phyloP scores from a whole-genome alignment of 257 asterid genomes.

The Lantana camara region DNA sequence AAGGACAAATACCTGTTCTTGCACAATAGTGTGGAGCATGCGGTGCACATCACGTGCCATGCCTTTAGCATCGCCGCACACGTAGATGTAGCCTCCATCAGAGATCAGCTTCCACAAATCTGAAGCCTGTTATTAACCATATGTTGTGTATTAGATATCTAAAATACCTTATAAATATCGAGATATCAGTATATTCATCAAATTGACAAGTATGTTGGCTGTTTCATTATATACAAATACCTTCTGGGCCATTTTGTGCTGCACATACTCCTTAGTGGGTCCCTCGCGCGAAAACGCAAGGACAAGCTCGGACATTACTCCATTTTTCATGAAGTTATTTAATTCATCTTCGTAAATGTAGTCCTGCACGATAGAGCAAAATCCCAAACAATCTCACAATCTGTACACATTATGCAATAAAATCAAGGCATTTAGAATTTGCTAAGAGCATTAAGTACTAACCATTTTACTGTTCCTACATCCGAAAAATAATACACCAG shows the following conservation, averaged over 20 bases:
- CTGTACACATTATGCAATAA: background rate
- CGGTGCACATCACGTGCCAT: conserved; percentile 99
- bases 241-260: conserved; percentile 90
- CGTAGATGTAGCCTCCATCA: conserved; percentile 82
- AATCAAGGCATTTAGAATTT: background rate
- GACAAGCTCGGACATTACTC: conserved; percentile 87
- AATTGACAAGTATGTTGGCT: background rate
- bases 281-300: conserved; percentile 97
- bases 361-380: conserved; percentile 61
- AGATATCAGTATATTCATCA: background rate
- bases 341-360: conserved; percentile 85
- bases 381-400: conserved; percentile 1
- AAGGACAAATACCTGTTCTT: conserved; percentile 71
- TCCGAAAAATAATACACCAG: conserved; percentile 84
- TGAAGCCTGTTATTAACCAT: conserved; percentile 54
- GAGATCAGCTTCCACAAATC: conserved; percentile 87
- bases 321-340: conserved; percentile 59
- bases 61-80: conserved; percentile 99
- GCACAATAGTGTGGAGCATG: conserved; percentile 83
- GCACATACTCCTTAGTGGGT: conserved; percentile 85
- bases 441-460: conserved; percentile 22
- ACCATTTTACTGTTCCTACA: conserved; percentile 95
- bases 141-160: background rate
- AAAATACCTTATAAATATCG: background rate
- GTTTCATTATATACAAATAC: conserved; percentile 30